These are phyloP conservation scores for Rutstroemia sp. DNA, from an alignment of 2,329 filamentous ascomycete genomes.

Conservation along the genomic window DNA sequence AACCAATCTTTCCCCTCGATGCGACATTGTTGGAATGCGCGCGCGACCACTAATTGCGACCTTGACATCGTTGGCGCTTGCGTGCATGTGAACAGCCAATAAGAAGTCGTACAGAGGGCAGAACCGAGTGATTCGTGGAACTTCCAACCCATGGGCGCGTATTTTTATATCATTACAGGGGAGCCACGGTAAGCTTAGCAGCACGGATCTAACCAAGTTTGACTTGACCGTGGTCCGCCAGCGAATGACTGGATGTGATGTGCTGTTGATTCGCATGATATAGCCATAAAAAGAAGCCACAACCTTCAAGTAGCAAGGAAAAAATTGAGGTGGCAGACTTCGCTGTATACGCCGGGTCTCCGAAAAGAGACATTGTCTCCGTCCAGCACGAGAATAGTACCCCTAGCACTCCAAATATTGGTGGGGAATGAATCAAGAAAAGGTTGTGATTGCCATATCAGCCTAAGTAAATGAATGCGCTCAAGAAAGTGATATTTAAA, in stretches of 20 bases:
- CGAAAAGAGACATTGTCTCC: neutral
- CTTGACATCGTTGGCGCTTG: constrained; percentile 3
- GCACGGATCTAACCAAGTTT: constrained; percentile 1
- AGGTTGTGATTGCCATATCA: too few relatives aligned
- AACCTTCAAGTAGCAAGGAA: neutral
- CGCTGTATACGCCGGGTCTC: neutral
- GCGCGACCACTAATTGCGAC: constrained; percentile 4
- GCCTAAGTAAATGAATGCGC: too few relatives aligned
- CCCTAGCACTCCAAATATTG: neutral
- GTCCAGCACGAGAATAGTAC: neutral
- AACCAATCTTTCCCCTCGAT: neutral
- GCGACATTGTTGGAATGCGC: neutral
- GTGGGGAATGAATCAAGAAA: neutral
- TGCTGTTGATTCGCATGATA: neutral
- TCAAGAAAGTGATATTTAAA: too few relatives aligned
- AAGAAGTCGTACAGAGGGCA: neutral
- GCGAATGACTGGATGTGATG: constrained; percentile 5
- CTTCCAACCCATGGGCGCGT: neutral
- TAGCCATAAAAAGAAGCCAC: neutral
- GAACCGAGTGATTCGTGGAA: neutral
- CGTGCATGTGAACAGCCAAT: constrained; percentile 5
- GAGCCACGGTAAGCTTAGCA: neutral
- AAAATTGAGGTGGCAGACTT: neutral
- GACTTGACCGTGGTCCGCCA: neutral
- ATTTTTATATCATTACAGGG: neutral